Percentiles rank a stretch among this genome's conserved stretches.
These are phyloP conservation scores for Helianthus tuberosus DNA, from an alignment of 129 eudicot species.

Conservation along the genomic window DNA sequence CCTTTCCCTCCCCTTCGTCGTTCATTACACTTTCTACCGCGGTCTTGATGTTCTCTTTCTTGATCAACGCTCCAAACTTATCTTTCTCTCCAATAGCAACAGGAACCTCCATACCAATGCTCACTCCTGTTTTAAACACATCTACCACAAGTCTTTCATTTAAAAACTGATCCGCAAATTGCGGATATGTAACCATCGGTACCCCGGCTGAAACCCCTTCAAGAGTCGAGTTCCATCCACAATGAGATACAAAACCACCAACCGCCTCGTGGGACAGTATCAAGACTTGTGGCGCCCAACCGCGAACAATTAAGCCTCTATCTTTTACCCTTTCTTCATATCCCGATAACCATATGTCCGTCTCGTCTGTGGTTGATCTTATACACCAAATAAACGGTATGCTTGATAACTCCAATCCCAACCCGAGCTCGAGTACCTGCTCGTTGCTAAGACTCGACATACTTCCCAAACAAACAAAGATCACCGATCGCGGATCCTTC, in stretches of 20 bases:
- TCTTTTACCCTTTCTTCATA: slow-evolving; percentile 50
- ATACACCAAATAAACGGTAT: slow-evolving; percentile 52
- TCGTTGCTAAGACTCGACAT: slow-evolving; percentile 31
- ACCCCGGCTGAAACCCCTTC: slow-evolving; percentile 64
- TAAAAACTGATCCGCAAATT: slow-evolving; percentile 54
- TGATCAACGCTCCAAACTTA: slow-evolving; percentile 39
- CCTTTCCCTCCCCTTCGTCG: slow-evolving; percentile 38
- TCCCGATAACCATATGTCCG: slow-evolving; percentile 44
- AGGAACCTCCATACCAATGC: slow-evolving; percentile 34
- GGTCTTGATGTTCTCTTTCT: slow-evolving; percentile 34
- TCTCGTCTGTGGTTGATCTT: slow-evolving; percentile 33
- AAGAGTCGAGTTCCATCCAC: slow-evolving; percentile 83
- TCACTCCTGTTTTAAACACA: slow-evolving; percentile 49
- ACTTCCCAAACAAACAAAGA: slow-evolving; percentile 71
- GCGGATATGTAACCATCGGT: slow-evolving; percentile 71
- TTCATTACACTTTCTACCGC: slow-evolving; percentile 42
- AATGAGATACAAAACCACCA: slow-evolving; percentile 74
- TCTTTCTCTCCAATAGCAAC: slow-evolving; percentile 36
- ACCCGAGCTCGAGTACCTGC: slow-evolving; percentile 59
- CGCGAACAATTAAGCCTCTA: slow-evolving; percentile 53
- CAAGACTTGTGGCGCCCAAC: slow-evolving; percentile 84
- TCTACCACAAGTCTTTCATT: slow-evolving; percentile 55
- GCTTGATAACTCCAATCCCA: slow-evolving; percentile 53
- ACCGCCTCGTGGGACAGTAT: slow-evolving; percentile 53
- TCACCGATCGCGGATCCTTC: slow-evolving; percentile 35